Base-by-base conservation (phyloP, 257 asterid species). In the Thymus mandschuricus region DNA sequence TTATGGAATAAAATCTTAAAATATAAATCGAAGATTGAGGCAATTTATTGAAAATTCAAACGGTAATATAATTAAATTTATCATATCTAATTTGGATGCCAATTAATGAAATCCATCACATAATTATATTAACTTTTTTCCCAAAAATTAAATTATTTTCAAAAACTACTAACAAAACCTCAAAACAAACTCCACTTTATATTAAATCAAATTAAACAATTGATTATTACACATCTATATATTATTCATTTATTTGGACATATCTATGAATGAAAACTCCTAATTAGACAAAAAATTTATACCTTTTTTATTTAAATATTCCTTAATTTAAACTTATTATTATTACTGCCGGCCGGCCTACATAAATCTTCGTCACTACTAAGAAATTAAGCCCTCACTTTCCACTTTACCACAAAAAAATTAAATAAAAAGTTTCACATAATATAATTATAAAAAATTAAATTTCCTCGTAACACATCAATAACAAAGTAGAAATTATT, bases 271-370 rank as follows among this genome's bases (percentile, higher is more conserved):
- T 56, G 61, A 56, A 29, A 21, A 10, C 40, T 40, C 54, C 3
- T 66, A 2, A 8, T 2, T 49, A 21, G 46, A 73, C 78, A 33
- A 11, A 38, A 38, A 3, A 38, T 3, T 6, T 3, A 38, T 6
- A 3, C 44, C 6, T 38, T 1, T 33, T 50, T 7, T 40, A 51
- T 51, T 51, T 44, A 13, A 21, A 21, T 44, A 52, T 57, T 57
- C 73, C 54, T 15, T 4, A 10, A 1, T 70, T 56, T 79, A 12
- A 76, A 60, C 15, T 11, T 69, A 58, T 11, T 40, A 50, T 35
- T 2, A 38, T 9, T 69, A 64, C 68, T 74, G 79, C 79, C 79
- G 78, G 76, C 76, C 54, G 29, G 12, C 34, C n/a, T 3, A n/a
- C 2, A 48, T 48, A 48, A 10, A 35, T 44, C 60, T 61, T 65